These are phyloP conservation scores for Scutellaria barbata DNA, from an alignment of 257 asterid genomes.

Conservation along the genomic window DNA sequence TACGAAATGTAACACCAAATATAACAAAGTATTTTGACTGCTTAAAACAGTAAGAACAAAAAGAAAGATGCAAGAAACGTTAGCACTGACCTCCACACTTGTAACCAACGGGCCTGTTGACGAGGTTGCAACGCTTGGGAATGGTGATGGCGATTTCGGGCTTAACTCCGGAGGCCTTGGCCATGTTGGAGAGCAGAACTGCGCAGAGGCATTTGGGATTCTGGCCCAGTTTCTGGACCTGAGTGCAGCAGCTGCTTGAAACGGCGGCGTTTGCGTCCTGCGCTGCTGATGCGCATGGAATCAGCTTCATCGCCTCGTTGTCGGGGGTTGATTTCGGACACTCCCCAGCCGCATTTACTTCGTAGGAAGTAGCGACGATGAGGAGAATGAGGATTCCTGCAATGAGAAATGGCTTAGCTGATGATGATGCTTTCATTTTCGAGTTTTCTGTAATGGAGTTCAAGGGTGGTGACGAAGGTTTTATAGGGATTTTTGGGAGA, in stretches of 20 bases:
- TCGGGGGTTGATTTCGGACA: slow-evolving; percentile 64
- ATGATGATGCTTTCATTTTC: slow-evolving; percentile 26
- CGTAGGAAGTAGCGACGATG: neutral
- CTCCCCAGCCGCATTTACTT: slow-evolving; percentile 55
- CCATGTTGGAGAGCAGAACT: slow-evolving; percentile 68
- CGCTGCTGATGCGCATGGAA: slow-evolving; percentile 70
- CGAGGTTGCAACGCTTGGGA: slow-evolving; percentile 74
- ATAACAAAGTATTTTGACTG: too few relatives aligned
- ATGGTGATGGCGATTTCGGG: slow-evolving; percentile 64
- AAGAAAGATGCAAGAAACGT: too few relatives aligned
- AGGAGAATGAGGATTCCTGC: slow-evolving; percentile 3
- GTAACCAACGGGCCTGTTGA: slow-evolving; percentile 71
- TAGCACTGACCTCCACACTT: slow-evolving; percentile 70
- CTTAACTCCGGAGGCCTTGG: slow-evolving; percentile 59
- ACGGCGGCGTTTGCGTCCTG: slow-evolving; percentile 50
- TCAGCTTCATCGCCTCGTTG: slow-evolving; percentile 64
- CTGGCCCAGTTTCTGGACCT: slow-evolving; percentile 58
- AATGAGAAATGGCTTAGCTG: slow-evolving; percentile 6
- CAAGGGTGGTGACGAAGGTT: neutral
- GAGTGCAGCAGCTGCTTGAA: slow-evolving; percentile 54
- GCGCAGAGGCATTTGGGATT: slow-evolving; percentile 75
- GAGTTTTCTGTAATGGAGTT: neutral
- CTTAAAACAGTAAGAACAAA: too few relatives aligned
- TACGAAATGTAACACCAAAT: too few relatives aligned
- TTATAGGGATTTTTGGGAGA: slow-evolving; percentile 23